Conservation (phyloP, 495 filamentous ascomycete genomes). For the Penicillium simplicissimum region DNA sequence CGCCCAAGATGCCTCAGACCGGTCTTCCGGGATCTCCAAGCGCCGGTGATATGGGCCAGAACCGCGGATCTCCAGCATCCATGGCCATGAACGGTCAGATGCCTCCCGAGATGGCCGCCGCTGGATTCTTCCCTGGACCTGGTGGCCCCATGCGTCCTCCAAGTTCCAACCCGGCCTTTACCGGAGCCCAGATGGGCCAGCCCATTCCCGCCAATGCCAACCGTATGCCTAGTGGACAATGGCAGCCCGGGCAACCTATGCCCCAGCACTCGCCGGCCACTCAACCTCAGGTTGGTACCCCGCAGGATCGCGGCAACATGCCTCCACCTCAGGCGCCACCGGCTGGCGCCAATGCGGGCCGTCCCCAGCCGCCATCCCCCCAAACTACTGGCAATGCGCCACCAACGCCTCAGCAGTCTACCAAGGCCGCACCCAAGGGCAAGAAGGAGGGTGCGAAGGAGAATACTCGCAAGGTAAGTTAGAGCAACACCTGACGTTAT, state of each 20-base stretch:
- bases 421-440: conserved; percentile 75
- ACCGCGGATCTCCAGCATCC: conserved; percentile 78
- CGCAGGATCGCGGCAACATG: conserved; percentile 76
- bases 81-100: conserved; percentile 75
- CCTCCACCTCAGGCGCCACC: conserved; percentile 85
- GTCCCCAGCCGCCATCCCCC: conserved; percentile 75
- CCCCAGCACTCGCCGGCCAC: conserved; percentile 51
- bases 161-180: conserved; percentile 80
- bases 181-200: conserved; percentile 62
- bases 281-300: conserved; percentile 66
- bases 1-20: conserved; percentile 80
- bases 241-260: conserved; percentile 65
- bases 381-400: conserved; percentile 74
- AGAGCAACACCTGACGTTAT: too few relatives aligned
- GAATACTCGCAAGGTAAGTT: conserved; percentile 5
- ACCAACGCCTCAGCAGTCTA: conserved; percentile 78
- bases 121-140: conserved; percentile 55
- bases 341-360: conserved; percentile 58
- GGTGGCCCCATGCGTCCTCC: conserved; percentile 84
- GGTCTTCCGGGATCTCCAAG: conserved; percentile 79
- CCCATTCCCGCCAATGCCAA: conserved; percentile 52
- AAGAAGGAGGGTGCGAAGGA: conserved; percentile 66
- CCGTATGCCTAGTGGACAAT: conserved; percentile 51
- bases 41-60: conserved; percentile 73
- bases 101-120: conserved; percentile 61